Evolutionary conservation across 352 stramenopile genomes (phyloP).

Genomic region (Thalassiosira mediterranea): DNA sequence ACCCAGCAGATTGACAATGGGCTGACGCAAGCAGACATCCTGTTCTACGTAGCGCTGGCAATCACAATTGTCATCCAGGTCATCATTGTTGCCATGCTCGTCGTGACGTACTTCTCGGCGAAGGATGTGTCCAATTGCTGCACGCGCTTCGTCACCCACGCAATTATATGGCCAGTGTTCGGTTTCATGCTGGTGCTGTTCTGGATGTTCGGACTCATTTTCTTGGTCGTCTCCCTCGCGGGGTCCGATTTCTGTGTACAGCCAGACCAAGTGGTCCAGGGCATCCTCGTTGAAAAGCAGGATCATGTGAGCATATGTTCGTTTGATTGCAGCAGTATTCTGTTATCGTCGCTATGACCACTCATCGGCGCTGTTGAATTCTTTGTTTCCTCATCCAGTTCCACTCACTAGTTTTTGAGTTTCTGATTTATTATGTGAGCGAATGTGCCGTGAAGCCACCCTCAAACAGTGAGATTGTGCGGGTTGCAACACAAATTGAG

Average conservation of each 20-base stretch:
- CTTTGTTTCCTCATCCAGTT: slow-evolving; percentile 25
- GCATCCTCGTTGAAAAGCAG: slow-evolving; percentile 24
- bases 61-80: slow-evolving; percentile 34
- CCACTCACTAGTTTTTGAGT: slow-evolving; percentile 28
- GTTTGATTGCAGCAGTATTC: no score
- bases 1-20: slow-evolving; percentile 28
- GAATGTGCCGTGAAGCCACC: slow-evolving; percentile 13
- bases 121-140: slow-evolving; percentile 26
- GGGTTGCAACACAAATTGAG: slow-evolving; percentile 3
- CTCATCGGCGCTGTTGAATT: no score
- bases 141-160: slow-evolving; percentile 20
- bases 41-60: slow-evolving; percentile 39
- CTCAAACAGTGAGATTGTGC: background rate
- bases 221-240: slow-evolving; percentile 35
- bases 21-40: slow-evolving; percentile 22
- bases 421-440: slow-evolving; percentile 46
- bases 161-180: slow-evolving; percentile 48
- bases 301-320: slow-evolving; percentile 6
- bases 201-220: slow-evolving; percentile 44
- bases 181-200: slow-evolving; percentile 32
- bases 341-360: no score
- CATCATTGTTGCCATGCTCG: slow-evolving; percentile 38
- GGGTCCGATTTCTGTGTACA: slow-evolving; percentile 49
- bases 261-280: slow-evolving; percentile 11
- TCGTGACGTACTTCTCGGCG: slow-evolving; percentile 19